Evolutionary conservation across 805 yeast genomes (phyloP).

Genomic region (Starmerella kuoi): DNA sequence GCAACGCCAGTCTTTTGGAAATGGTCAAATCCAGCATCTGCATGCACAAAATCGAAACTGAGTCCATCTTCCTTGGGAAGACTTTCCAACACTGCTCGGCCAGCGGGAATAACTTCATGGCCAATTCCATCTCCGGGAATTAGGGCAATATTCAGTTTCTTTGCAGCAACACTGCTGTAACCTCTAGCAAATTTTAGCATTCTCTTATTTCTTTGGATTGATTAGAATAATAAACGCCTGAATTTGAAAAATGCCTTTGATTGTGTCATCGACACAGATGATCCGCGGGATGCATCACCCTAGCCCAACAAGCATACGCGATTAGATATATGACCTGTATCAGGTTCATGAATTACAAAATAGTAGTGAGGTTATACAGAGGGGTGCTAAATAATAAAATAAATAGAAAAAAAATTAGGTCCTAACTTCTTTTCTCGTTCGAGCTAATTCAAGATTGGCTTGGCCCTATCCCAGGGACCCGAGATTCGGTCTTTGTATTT

Average conservation of each 20-base stretch:
- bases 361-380: no score
- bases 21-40: conserved; percentile 89
- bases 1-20: conserved; percentile 94
- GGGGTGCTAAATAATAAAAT: no score
- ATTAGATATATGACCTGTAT: no score
- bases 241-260: no score
- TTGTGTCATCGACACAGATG: not conserved
- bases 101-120: conserved; percentile 95
- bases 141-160: conserved; percentile 37
- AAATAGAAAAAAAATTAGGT: no score
- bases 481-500: conserved; percentile 70
- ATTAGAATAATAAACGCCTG: no score
- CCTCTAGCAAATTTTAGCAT: conserved; percentile 9
- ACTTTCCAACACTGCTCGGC: conserved; percentile 72
- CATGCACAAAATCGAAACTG: conserved; percentile 71
- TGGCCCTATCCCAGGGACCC: conserved; percentile 91
- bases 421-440: no score
- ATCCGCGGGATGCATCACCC: no score
- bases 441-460: conserved; percentile 35
- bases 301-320: no score
- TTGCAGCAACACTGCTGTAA: conserved; percentile 11
- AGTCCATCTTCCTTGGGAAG: conserved; percentile 56
- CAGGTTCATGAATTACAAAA: no score
- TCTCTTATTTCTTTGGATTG: no score
- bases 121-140: conserved; percentile 99